Evolutionary conservation across 257 asterid genomes (phyloP), one percentile per base, ranked within the genome.

Genomic region (Nicotiana obtusifolia): DNA sequence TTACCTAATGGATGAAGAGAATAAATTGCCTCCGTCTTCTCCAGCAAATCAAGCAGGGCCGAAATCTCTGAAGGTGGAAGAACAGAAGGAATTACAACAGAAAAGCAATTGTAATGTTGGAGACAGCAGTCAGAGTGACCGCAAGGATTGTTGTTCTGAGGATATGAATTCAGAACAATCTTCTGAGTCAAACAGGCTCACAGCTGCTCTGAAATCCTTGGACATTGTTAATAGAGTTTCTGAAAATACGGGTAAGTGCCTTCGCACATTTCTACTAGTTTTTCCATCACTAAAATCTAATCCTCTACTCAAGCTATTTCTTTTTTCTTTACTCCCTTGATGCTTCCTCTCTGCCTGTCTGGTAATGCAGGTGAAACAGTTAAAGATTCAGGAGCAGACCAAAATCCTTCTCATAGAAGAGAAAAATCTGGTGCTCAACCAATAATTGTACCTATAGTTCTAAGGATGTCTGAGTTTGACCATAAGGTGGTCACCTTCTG

Each of bases 381-480:
- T 75, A 91, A 91, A 84, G 91, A 80, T 85, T 84, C 90, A 77
- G 89, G 53, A 62, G 78, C 82, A 79, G 87, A 77, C 81, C 67
- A 77, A 82, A 85, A 82, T 68, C 83, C 88, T 83, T 76, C 88
- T 66, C 89, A 77, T 80, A 89, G 84, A 81, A 89, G 88, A 76
- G 94, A 84, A 56, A 92, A 94, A 82, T 89, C 92, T 82, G 98
- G 98, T 83, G 87, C 98, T 80, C 94, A 93, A 81, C 97, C 99
- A 81, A 92, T 94, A 80, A 88, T 94, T 82, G 86, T 93, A 85
- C 98, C 97, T 28, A 91, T 96, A 85, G 93, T 96, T 85, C 88
- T 96, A 41, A 91, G 91, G 89, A 93, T 96, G 99, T 96, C 97
- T 57, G 97, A 94, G 53, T 96, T 96, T 87, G 99, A 94, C 86